phyloP scores from a whole-genome alignment of 768 basidiomycete genomes.

The Cubamyces lactineus region DNA sequence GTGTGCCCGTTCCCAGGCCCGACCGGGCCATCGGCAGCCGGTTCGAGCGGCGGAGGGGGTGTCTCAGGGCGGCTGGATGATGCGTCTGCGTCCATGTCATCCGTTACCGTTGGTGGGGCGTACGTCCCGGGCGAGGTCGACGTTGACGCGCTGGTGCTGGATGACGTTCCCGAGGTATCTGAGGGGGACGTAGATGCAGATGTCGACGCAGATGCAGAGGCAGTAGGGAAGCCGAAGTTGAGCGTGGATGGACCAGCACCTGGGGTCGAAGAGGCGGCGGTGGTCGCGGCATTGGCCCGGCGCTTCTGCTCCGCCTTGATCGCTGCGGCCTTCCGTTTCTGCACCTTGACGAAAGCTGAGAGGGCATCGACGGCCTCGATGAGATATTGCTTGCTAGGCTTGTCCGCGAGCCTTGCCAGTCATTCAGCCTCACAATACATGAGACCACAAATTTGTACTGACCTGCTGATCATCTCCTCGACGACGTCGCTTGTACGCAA shows the following conservation, averaged over 20 bases:
- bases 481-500: constrained; percentile 53
- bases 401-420: constrained; percentile 50
- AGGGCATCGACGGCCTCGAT: constrained; percentile 54
- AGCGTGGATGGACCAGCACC: neutral
- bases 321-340: constrained; percentile 45
- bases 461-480: constrained; percentile 60
- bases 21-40: neutral
- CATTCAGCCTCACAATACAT: neutral
- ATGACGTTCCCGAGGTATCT: neutral
- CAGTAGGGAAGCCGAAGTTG: neutral
- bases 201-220: neutral
- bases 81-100: neutral
- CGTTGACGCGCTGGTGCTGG: neutral
- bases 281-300: constrained; percentile 7
- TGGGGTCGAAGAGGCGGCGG: neutral
- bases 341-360: constrained; percentile 51
- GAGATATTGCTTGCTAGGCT: constrained; percentile 56
- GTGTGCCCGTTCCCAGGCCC: neutral
- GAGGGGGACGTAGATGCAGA: constrained; percentile 1
- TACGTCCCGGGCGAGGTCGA: neutral
- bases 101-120: neutral
- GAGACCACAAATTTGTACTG: constrained; percentile 20
- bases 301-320: constrained; percentile 22
- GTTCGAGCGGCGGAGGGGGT: constrained; percentile 19
- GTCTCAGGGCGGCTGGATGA: constrained; percentile 10